These are phyloP conservation scores for Metschnikowia hibisci DNA, from an alignment of 805 yeast genomes.

Conservation along the genomic window DNA sequence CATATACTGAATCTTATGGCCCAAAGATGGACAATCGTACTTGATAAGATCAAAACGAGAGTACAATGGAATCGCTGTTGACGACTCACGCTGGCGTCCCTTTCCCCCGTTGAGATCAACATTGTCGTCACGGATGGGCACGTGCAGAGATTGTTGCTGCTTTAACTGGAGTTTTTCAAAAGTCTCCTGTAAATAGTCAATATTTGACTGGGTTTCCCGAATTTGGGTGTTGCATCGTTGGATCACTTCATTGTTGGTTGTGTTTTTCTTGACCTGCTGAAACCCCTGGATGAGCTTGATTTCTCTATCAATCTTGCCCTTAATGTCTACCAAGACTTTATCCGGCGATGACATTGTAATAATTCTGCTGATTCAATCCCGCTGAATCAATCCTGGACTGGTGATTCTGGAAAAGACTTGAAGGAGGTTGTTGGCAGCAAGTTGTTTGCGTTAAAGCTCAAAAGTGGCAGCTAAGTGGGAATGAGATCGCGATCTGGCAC, in stretches of 20 bases:
- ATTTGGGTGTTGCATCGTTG: slow-evolving; percentile 88
- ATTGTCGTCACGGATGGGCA: slow-evolving; percentile 4
- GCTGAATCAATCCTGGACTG: not conserved
- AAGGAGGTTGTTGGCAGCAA: not conserved
- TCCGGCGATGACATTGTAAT: slow-evolving; percentile 19
- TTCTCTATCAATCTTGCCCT: slow-evolving; percentile 83
- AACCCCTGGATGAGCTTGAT: slow-evolving; percentile 85
- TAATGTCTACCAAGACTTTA: slow-evolving; percentile 58
- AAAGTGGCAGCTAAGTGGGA: not conserved
- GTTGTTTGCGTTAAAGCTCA: not conserved
- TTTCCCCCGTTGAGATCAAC: slow-evolving; percentile 3
- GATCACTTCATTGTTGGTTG: slow-evolving; percentile 77
- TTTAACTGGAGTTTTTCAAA: slow-evolving; percentile 55
- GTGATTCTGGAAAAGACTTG: not conserved
- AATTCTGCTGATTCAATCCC: not conserved
- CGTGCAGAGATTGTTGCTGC: slow-evolving; percentile 9
- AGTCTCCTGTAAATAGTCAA: slow-evolving; percentile 80
- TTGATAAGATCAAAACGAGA: slow-evolving; percentile 78
- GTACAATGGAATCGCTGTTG: slow-evolving; percentile 40
- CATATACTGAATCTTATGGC: slow-evolving; percentile 94
- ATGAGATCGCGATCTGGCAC: too few species aligned
- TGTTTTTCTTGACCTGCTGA: slow-evolving; percentile 69
- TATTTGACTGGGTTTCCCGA: slow-evolving; percentile 86
- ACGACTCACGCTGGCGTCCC: slow-evolving; percentile 7
- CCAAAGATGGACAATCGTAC: slow-evolving; percentile 90